phyloP scores from a whole-genome alignment of 2,329 filamentous ascomycete genomes.

The Fusarium ramigenum region DNA sequence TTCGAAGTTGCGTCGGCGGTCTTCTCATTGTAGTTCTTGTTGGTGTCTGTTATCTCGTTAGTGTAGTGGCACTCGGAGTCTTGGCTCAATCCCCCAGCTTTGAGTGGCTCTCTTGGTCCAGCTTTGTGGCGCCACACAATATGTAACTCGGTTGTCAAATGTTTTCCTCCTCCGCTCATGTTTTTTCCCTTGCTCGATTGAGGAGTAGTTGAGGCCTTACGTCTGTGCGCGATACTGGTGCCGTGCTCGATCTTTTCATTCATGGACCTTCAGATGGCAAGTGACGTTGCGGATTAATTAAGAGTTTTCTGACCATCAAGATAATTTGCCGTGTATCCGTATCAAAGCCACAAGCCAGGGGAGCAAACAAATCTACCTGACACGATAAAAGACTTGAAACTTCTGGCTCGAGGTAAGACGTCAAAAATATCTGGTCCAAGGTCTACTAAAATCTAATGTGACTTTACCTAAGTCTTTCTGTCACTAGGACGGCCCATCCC shows the following conservation, averaged over 20 bases:
- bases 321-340: not conserved
- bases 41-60: rapidly evolving
- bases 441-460: too few relatives aligned
- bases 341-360: not conserved
- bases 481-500: not conserved
- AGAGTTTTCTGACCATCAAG: rapidly evolving
- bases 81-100: rapidly evolving
- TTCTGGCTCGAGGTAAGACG: too few relatives aligned
- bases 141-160: too few relatives aligned
- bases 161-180: too few relatives aligned
- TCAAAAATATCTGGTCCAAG: too few relatives aligned
- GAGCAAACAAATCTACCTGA: not conserved
- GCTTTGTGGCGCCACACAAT: too few relatives aligned
- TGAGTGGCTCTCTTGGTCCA: too few relatives aligned
- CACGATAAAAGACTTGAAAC: not conserved
- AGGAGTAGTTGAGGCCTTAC: rapidly evolving
- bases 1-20: rapidly evolving
- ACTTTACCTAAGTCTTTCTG: not conserved
- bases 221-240: rapidly evolving
- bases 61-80: rapidly evolving
- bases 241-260: rapidly evolving
- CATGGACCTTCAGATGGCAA: not conserved
- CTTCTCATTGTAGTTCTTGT: rapidly evolving
- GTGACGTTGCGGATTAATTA: not conserved
- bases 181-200: not conserved